Evolutionary conservation across 2,329 filamentous ascomycete genomes (phyloP), one percentile per base, ranked within the genome.

Genomic region (Penicillium sp.): DNA sequence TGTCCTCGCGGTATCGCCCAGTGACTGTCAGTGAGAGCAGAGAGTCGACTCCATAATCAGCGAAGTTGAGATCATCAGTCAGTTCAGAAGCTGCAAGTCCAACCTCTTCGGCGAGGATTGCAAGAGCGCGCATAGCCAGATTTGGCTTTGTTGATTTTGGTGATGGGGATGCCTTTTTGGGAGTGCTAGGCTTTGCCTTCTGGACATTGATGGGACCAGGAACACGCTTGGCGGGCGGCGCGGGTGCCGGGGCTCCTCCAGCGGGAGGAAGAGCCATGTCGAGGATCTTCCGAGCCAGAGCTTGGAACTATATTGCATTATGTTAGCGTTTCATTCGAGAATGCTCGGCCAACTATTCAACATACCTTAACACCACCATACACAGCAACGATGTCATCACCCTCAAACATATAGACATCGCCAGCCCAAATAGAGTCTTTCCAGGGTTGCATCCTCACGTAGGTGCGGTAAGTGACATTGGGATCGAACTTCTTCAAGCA

Each of bases 21-120:
- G 82, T 84, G 60, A 85, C 83, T 28, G 82, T 85, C 54, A 86
- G 67, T 1, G 83, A 84, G 60, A 86, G 79, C 17, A 86, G 75
- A 8, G 83, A 86, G 69, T 86, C 83, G 31, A 86, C 82, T 56
- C 83, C 83, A 25, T 85, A 79, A 63, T 85, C 84, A 61, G 84
- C 82, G 61, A 85, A 86, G 47, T 82, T 80, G 50, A 83, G 78
- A 50, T 83, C 81, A 50, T 85, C 82, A 12, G 83, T 80, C 50
- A 86, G 78, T 65, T 86, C 83, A 19, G 77, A 76, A 64, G 81
- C 77, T 49, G 83, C 80, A 19, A 86, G 77, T 58, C 84, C 83
- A 45, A 82, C 83, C 69, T 78, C 76, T 16, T 69, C 67, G 16
- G 73, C 74, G 46, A 78, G 67, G 43, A 78, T 75, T 12, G 66